Percentiles rank a stretch among this genome's conserved stretches.
Evolutionary conservation across 495 filamentous ascomycete genomes (phyloP).

Genomic region (Tuber calosporum): DNA sequence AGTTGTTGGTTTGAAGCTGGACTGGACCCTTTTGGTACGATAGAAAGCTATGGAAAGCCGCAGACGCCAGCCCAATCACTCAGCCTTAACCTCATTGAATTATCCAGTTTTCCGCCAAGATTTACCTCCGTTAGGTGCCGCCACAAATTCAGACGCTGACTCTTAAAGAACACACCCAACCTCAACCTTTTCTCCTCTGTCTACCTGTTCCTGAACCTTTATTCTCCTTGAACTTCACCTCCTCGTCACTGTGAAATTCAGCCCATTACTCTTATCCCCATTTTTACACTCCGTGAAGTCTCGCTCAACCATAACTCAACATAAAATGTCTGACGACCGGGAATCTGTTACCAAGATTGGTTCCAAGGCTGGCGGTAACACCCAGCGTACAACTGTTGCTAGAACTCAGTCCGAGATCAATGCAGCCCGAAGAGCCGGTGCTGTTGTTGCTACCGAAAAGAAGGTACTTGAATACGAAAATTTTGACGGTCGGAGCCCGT

Average conservation of each 20-base stretch:
- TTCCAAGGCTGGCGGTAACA: conserved; percentile 61
- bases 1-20: conserved; percentile 4
- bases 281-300: background rate
- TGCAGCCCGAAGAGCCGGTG: conserved; percentile 74
- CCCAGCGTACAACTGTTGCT: conserved; percentile 73
- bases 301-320: conserved; percentile 7
- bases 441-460: conserved; percentile 82
- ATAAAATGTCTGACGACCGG: conserved; percentile 67
- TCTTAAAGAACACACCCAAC: conserved; percentile 13
- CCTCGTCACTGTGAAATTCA: conserved; percentile 6
- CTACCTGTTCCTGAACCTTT: conserved; percentile 20
- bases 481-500: conserved; percentile 65
- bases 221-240: conserved; percentile 16
- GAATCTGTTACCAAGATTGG: conserved; percentile 89
- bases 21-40: conserved; percentile 3
- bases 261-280: conserved; percentile 18
- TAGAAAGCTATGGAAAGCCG: conserved; percentile 29
- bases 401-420: conserved; percentile 81
- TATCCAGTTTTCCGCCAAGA: conserved; percentile 14
- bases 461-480: conserved; percentile 47
- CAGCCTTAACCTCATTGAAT: conserved; percentile 10
- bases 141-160: conserved; percentile 26
- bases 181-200: conserved; percentile 24
- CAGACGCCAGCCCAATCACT: conserved; percentile 3
- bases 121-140: conserved; percentile 3